Percentiles rank a stretch among this genome's conserved stretches.
Evolutionary conservation across 768 basidiomycete species (phyloP).

Genomic region (Tricholomella constricta): DNA sequence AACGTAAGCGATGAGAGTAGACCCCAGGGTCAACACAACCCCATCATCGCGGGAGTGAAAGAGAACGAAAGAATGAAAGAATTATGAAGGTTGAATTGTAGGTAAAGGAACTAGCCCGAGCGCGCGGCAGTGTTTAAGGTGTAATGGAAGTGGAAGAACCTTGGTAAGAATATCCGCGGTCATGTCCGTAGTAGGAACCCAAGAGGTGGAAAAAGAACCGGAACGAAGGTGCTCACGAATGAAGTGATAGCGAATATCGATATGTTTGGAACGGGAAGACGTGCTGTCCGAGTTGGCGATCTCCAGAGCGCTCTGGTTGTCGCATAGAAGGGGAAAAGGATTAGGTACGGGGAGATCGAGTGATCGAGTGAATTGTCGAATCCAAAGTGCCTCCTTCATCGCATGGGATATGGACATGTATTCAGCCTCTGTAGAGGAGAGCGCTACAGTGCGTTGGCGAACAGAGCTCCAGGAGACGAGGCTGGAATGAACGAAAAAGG

Average conservation of each 20-base stretch:
- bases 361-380: background rate
- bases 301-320: no score
- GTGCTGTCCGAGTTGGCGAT: conserved; percentile 2
- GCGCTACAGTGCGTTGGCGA: conserved; percentile 17
- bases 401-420: conserved; percentile 20
- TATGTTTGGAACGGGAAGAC: conserved; percentile 2
- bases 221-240: conserved; percentile 5
- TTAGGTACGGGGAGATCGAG: conserved; percentile 4
- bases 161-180: conserved; percentile 27
- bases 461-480: conserved; percentile 19
- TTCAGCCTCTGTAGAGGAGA: no score
- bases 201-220: no score
- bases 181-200: no score
- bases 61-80: no score
- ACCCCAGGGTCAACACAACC: no score
- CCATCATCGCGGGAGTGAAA: no score
- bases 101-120: background rate
- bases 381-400: conserved; percentile 12
- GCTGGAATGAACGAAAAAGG: conserved; percentile 15
- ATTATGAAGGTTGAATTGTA: no score
- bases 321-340: conserved; percentile 10
- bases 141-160: conserved; percentile 7
- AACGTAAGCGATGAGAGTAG: no score
- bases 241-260: background rate
- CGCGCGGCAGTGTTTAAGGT: background rate